Evolutionary conservation across 2,329 filamentous ascomycete genomes (phyloP), one percentile per base, ranked within the genome.

Genomic region (Talaromyces atroroseus): DNA sequence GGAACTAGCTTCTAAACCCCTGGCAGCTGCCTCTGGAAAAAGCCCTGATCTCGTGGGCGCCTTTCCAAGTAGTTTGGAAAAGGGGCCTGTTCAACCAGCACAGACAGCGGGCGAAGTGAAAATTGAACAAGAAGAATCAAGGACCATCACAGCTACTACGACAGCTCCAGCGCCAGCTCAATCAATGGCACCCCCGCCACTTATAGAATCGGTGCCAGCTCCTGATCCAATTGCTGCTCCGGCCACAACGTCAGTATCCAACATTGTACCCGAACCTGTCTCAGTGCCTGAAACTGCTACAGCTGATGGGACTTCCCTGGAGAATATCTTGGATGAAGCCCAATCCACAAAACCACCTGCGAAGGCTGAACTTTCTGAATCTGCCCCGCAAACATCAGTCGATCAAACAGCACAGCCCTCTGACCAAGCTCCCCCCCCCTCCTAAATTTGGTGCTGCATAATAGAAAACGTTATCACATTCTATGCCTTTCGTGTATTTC

Each of bases 1-100:
- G 34, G 66, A 71, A 32, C 5, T 20, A 2, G 24, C 24, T 16
- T 26, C 29, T 6, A 46, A 44, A 21, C 38, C 56, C 4, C 3
- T 48, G 18, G 16, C 24, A 14, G 29, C 16, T 49, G 26, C 24
- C 23, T 23, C 29, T 18, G 72, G 73, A 38, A 69, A 66, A 7
- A 74, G 76, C 53, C 64, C 74, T 29, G 77, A 80, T 65, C 62
- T 80, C 32, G 64, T 80, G 26, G 76, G 75, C 36, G 79, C 74
- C 55, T 62, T 80, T 23, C 78, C 80, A 60, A 71, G 71, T 23
- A 76, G 77, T 54, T 60, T 78, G 42, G 60, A 53, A 14, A 48
- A 58, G 16, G 49, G 59, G 21, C 16, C 56, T 29, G 24, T 44
- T 12, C 48, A 11, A 7, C 42, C 44, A 5, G 12, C 34, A 14